These are phyloP conservation scores for Coelastrella sp. DNA, from an alignment of 139 green algal genomes.

Conservation along the genomic window DNA sequence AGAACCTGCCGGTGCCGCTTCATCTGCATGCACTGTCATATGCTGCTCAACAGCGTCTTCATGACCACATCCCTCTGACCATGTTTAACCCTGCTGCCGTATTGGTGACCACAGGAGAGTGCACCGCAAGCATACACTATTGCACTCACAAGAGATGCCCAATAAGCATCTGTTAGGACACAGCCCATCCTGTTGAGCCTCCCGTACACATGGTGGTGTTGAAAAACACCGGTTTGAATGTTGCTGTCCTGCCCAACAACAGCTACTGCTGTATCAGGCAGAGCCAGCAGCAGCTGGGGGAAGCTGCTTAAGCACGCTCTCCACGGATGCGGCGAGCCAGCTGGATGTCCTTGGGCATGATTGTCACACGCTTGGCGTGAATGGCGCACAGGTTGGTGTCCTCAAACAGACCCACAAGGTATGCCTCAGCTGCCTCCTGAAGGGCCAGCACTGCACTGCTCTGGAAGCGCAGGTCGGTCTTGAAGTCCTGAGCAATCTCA, in stretches of 20 bases:
- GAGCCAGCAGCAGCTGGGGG: neutral
- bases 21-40: too few species aligned
- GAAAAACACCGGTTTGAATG: constrained; percentile 25
- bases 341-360: constrained; percentile 98
- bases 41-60: too few species aligned
- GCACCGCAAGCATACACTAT: too few species aligned
- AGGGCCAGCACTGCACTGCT: constrained; percentile 93
- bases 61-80: too few species aligned
- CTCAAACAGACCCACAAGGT: too few species aligned
- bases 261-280: neutral
- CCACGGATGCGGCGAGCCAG: constrained; percentile 93
- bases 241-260: neutral
- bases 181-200: neutral
- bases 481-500: constrained; percentile 99
- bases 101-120: too few species aligned
- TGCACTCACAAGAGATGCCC: too few species aligned
- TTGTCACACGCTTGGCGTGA: constrained; percentile 73
- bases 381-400: too few species aligned
- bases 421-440: neutral
- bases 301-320: constrained; percentile 82
- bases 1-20: too few species aligned
- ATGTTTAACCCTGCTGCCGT: too few species aligned
- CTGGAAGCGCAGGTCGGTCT: constrained; percentile 99
- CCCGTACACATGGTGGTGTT: constrained; percentile 1
- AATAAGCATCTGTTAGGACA: too few species aligned